These are phyloP conservation scores for Candida sanyaensis DNA, from an alignment of 1,139 yeast genomes.

Conservation along the genomic window DNA sequence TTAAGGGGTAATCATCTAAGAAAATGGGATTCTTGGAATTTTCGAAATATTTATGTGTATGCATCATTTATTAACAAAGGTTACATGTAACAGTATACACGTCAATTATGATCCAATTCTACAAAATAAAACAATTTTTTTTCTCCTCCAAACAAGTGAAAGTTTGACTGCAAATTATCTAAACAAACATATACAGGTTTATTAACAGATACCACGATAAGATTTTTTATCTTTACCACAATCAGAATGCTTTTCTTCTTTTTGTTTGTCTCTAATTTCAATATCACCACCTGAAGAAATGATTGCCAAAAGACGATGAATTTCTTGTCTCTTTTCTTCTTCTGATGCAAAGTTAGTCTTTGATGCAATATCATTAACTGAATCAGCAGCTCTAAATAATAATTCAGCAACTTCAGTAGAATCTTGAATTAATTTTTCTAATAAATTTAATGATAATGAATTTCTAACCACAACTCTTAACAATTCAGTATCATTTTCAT, in stretches of 20 bases:
- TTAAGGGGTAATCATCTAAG: too few relatives aligned
- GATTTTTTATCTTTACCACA: slow-evolving; percentile 39
- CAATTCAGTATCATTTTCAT: slow-evolving; percentile 58
- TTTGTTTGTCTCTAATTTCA: slow-evolving; percentile 27
- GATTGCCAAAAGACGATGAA: slow-evolving; percentile 36
- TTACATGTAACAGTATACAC: too few relatives aligned
- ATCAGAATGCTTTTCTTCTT: slow-evolving; percentile 23
- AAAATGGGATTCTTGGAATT: too few relatives aligned
- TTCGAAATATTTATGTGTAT: too few relatives aligned
- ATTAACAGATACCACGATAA: slow-evolving; percentile 57
- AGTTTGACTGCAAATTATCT: too few relatives aligned
- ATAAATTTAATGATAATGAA: slow-evolving; percentile 67
- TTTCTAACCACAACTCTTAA: slow-evolving; percentile 83
- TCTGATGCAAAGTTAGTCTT: slow-evolving; percentile 17
- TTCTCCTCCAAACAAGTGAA: too few relatives aligned
- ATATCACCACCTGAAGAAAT: slow-evolving; percentile 43
- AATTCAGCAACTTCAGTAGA: slow-evolving; percentile 57
- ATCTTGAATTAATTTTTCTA: slow-evolving; percentile 72
- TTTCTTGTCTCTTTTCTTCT: slow-evolving; percentile 22
- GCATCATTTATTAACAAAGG: too few relatives aligned
- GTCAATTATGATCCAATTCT: too few relatives aligned
- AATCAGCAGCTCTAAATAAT: slow-evolving; percentile 41
- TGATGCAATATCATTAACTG: slow-evolving; percentile 24
- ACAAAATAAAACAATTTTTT: too few relatives aligned
- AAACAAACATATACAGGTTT: neutral